Conservation (phyloP, 2,329 filamentous ascomycete species). For the Monilinia fructigena region DNA sequence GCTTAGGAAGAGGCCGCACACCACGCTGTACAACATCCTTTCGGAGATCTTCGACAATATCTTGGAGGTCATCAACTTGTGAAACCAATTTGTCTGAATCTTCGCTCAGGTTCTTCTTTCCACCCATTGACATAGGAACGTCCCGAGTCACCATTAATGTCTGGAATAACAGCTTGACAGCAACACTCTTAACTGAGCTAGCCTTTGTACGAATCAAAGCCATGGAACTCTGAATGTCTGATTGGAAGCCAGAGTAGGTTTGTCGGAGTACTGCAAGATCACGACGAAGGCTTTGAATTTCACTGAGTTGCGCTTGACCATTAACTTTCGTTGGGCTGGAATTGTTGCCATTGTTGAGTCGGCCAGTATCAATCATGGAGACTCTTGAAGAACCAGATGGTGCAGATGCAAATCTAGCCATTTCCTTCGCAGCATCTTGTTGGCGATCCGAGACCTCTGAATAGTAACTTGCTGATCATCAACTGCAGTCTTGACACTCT, state of each 20-base stretch:
- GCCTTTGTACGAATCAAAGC: conserved; percentile 78
- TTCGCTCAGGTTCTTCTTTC: conserved; percentile 80
- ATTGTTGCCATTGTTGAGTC: conserved; percentile 31
- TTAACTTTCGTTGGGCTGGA: conserved; percentile 36
- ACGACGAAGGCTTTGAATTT: conserved; percentile 78
- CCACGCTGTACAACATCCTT: conserved; percentile 95
- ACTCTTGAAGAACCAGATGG: conserved; percentile 33
- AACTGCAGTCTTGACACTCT: conserved; percentile 79
- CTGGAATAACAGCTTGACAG: conserved; percentile 67
- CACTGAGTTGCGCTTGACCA: conserved; percentile 62
- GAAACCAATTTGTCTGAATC: conserved; percentile 90
- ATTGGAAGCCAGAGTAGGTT: conserved; percentile 87
- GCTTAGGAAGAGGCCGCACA: conserved; percentile 83
- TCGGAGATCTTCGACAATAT: conserved; percentile 91
- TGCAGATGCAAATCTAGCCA: conserved; percentile 53
- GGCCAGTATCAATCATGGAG: conserved; percentile 35
- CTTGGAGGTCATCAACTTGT: conserved; percentile 95
- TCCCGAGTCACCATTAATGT: conserved; percentile 74
- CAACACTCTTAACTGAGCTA: conserved; percentile 71
- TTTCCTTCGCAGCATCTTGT: conserved; percentile 82
- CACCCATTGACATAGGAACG: conserved; percentile 78
- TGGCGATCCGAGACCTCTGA: conserved; percentile 88
- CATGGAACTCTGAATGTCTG: conserved; percentile 88
- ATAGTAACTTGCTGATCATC: conserved; percentile 80
- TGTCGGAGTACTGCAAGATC: conserved; percentile 91